These are phyloP conservation scores for Fraxinus latifolia DNA, from an alignment of 305 asterid species.

Conservation along the genomic window DNA sequence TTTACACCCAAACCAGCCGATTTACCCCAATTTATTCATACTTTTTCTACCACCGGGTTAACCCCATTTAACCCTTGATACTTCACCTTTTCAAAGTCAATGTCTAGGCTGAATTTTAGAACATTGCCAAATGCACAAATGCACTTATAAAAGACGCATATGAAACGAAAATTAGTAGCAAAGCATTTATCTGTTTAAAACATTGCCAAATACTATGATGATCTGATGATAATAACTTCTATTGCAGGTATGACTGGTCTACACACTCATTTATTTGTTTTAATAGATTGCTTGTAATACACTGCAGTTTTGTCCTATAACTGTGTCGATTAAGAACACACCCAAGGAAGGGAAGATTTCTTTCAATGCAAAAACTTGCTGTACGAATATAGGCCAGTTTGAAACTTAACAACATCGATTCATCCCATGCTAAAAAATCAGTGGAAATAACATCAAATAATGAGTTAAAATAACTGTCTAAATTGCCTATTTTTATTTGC, in stretches of 20 bases:
- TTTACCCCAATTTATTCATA: not conserved
- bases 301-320: not conserved
- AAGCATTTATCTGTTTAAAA: not conserved
- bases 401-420: not conserved
- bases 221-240: not conserved
- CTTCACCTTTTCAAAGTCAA: not conserved
- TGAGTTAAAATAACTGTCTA: not conserved
- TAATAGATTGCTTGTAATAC: not conserved
- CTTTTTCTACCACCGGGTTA: not conserved
- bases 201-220: not conserved
- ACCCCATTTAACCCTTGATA: not conserved
- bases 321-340: not conserved
- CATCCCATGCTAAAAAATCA: not conserved
- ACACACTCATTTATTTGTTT: not conserved
- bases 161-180: not conserved
- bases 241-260: conserved; percentile 1
- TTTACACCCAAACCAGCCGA: not conserved
- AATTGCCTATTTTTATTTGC: not conserved
- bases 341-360: not conserved
- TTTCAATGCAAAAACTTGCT: not conserved
- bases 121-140: not conserved
- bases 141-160: not conserved
- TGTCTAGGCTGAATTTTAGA: not conserved
- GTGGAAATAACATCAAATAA: not conserved
- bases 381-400: not conserved